phyloP scores from a whole-genome alignment of 2,329 filamentous ascomycete genomes.

The Aspergillus pseudoterreus region DNA sequence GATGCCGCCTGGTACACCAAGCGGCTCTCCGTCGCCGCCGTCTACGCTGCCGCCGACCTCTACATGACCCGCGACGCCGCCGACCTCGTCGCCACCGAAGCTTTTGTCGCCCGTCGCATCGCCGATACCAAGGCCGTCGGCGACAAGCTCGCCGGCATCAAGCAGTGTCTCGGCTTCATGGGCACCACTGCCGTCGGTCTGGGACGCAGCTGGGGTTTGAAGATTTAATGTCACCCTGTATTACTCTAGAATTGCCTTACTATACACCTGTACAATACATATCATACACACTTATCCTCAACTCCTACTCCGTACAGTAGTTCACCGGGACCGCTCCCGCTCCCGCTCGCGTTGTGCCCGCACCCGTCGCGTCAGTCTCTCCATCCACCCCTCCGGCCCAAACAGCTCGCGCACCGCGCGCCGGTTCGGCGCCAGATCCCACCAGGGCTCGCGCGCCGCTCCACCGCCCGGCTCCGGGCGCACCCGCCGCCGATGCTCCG shows the following conservation, averaged over 20 bases:
- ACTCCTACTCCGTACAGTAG: not conserved
- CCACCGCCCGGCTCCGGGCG: not conserved
- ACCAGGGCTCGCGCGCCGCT: slow-evolving; percentile 22
- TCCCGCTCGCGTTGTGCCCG: slow-evolving; percentile 2
- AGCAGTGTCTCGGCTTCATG: slow-evolving; percentile 80
- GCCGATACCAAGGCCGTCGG: slow-evolving; percentile 65
- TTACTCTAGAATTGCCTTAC: too few species aligned
- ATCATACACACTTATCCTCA: not conserved
- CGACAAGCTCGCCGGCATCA: slow-evolving; percentile 59
- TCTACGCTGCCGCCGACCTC: slow-evolving; percentile 78
- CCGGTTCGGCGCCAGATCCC: slow-evolving; percentile 29
- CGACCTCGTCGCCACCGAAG: slow-evolving; percentile 71
- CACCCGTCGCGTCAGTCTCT: slow-evolving; percentile 15
- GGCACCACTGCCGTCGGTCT: slow-evolving; percentile 74
- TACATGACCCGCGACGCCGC: slow-evolving; percentile 91
- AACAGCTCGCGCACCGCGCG: slow-evolving; percentile 25
- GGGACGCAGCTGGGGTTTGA: slow-evolving; percentile 79
- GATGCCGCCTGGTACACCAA: slow-evolving; percentile 87
- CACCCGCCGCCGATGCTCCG: slow-evolving; percentile 10
- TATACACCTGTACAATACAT: not conserved
- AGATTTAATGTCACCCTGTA: slow-evolving; percentile 53
- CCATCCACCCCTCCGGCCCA: slow-evolving; percentile 25
- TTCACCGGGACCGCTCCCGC: not conserved
- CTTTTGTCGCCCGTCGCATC: slow-evolving; percentile 73
- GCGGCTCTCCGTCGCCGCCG: slow-evolving; percentile 57